Percentiles rank a stretch among this genome's conserved stretches.
phyloP scores from a whole-genome alignment of 1,284 basidiomycete genomes.

The Cryptococcus depauperatus region DNA sequence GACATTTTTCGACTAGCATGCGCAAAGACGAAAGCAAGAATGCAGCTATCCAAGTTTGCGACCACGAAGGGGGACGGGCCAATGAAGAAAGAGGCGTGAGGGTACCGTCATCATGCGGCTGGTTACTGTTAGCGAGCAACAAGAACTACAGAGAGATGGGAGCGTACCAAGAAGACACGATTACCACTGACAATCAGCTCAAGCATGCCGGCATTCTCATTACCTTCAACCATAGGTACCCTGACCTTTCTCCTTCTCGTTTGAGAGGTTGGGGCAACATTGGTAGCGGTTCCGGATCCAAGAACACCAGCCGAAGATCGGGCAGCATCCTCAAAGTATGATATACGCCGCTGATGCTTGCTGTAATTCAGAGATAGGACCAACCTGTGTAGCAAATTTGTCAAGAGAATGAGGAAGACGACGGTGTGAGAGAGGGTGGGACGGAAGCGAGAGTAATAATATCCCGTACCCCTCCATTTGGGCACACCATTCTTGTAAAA shows the following conservation, averaged over 20 bases:
- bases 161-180: slow-evolving; percentile 37
- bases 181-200: slow-evolving; percentile 42
- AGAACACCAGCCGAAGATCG: slow-evolving; percentile 63
- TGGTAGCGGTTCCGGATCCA: slow-evolving; percentile 3
- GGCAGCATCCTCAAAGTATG: slow-evolving; percentile 58
- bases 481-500: slow-evolving; percentile 46
- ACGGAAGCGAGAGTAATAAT: slow-evolving; percentile 87
- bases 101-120: slow-evolving; percentile 40
- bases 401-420: slow-evolving; percentile 63
- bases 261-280: slow-evolving; percentile 7
- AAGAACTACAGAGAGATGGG: not conserved
- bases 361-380: slow-evolving; percentile 68
- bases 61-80: slow-evolving; percentile 26
- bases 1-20: slow-evolving; percentile 12
- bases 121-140: slow-evolving; percentile 8
- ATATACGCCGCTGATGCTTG: slow-evolving; percentile 61
- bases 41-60: slow-evolving; percentile 37
- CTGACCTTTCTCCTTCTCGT: slow-evolving; percentile 37
- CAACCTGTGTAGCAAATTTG: slow-evolving; percentile 68
- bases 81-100: slow-evolving; percentile 35
- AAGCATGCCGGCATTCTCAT: slow-evolving; percentile 24
- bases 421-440: slow-evolving; percentile 74
- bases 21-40: slow-evolving; percentile 14
- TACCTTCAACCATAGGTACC: slow-evolving; percentile 41
- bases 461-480: slow-evolving; percentile 48